phyloP scores from a whole-genome alignment of 805 yeast genomes.

The Cyberlindnera americana region DNA sequence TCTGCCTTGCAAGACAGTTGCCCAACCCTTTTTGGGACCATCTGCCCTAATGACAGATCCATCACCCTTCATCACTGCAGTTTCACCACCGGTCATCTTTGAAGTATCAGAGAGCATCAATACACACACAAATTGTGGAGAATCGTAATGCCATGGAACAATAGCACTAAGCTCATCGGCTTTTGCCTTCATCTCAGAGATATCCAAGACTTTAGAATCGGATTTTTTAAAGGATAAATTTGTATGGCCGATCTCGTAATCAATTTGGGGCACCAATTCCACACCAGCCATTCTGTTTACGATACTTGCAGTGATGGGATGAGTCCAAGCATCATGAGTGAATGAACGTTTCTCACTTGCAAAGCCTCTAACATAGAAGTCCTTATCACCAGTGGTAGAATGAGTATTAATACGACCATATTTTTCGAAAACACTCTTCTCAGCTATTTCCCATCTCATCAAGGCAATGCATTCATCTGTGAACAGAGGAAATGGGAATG shows the following conservation, averaged over 20 bases:
- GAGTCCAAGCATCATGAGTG: slow-evolving; percentile 54
- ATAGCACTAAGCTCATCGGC: slow-evolving; percentile 42
- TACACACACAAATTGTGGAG: slow-evolving; percentile 64
- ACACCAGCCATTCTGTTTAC: slow-evolving; percentile 50
- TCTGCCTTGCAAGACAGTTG: slow-evolving; percentile 44
- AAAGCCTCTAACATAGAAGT: slow-evolving; percentile 48
- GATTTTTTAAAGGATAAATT: slow-evolving; percentile 43
- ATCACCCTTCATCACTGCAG: slow-evolving; percentile 39
- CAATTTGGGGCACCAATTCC: slow-evolving; percentile 27
- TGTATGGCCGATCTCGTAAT: slow-evolving; percentile 52
- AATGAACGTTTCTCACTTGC: slow-evolving; percentile 42
- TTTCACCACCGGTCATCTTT: slow-evolving; percentile 60
- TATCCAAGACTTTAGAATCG: slow-evolving; percentile 8
- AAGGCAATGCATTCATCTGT: slow-evolving; percentile 56
- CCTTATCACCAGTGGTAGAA: slow-evolving; percentile 46
- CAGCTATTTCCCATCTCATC: slow-evolving; percentile 53
- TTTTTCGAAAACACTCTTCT: slow-evolving; percentile 41
- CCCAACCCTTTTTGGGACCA: slow-evolving; percentile 48
- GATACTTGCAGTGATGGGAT: slow-evolving; percentile 51
- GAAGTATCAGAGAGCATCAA: slow-evolving; percentile 58
- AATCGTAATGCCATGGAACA: slow-evolving; percentile 61
- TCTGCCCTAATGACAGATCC: slow-evolving; percentile 23
- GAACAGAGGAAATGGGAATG: slow-evolving; percentile 58
- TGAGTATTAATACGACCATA: slow-evolving; percentile 41
- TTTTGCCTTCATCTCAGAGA: slow-evolving; percentile 2